A percentile compares a stretch with the other conserved stretches of the same genome.
phyloP scores from a whole-genome alignment of 768 basidiomycete genomes.

The Lyophyllum atratum region DNA sequence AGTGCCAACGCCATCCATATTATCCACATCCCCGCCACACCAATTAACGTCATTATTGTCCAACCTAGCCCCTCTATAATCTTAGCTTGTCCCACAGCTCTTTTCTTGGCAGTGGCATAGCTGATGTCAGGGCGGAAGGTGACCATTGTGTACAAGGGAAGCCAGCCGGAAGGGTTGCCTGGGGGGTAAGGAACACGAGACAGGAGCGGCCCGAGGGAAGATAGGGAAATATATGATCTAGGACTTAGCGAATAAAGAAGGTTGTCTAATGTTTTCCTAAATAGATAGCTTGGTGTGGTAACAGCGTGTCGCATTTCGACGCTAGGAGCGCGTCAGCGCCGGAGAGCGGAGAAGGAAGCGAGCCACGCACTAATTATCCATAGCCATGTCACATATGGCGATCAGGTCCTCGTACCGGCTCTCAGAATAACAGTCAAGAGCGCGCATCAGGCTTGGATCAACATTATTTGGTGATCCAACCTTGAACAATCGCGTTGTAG shows the following conservation, averaged over 20 bases:
- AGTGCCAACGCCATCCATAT: constrained; percentile 33
- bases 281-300: constrained; percentile 74
- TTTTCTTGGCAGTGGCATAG: constrained; percentile 78
- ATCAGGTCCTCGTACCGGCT: constrained; percentile 85
- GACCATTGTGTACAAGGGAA: constrained; percentile 95
- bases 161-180: constrained; percentile 72
- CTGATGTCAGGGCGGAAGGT: constrained; percentile 96
- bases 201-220: constrained; percentile 47
- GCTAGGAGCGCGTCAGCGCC: constrained; percentile 43
- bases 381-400: constrained; percentile 90
- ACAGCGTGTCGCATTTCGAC: constrained; percentile 95
- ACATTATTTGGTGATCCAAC: constrained; percentile 35
- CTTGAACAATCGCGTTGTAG: constrained; percentile 34
- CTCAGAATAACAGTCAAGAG: constrained; percentile 78
- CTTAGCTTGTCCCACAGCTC: constrained; percentile 67
- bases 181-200: constrained; percentile 60
- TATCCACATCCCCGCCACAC: constrained; percentile 45
- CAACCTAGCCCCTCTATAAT: constrained; percentile 56
- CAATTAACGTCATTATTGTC: constrained; percentile 46
- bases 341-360: constrained; percentile 11
- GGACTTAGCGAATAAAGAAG: constrained; percentile 65
- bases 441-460: constrained; percentile 62
- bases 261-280: constrained; percentile 81
- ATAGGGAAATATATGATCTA: constrained; percentile 45
- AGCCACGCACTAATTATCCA: constrained; percentile 90